phyloP scores from a whole-genome alignment of 768 basidiomycete species.

The Leccinum longicurvipes region DNA sequence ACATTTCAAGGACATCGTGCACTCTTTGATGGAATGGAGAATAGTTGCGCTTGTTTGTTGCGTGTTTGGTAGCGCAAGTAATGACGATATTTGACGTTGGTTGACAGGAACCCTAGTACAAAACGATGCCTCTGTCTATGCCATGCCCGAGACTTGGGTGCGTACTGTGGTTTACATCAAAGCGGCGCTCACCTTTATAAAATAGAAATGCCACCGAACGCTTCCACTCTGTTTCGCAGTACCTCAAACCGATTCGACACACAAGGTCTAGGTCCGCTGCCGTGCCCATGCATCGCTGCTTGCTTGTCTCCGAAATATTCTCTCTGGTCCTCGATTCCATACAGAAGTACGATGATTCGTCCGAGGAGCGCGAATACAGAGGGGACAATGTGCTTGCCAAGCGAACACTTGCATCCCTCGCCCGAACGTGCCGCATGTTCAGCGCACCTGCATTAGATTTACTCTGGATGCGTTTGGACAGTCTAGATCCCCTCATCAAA shows the following conservation, averaged over 20 bases:
- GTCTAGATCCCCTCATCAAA: slow-evolving; percentile 15
- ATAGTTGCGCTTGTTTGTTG: no score
- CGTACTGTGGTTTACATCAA: not conserved
- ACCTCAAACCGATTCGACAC: not conserved
- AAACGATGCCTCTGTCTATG: not conserved
- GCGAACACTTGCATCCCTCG: slow-evolving; percentile 15
- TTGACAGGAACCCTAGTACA: no score
- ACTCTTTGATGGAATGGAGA: no score
- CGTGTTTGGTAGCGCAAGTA: no score
- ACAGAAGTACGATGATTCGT: not conserved
- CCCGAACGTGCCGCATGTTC: slow-evolving; percentile 19
- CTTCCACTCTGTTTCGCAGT: not conserved
- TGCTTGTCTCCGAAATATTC: slow-evolving; percentile 12
- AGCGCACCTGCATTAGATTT: slow-evolving; percentile 17
- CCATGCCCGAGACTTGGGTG: not conserved
- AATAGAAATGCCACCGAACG: not conserved
- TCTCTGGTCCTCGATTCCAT: slow-evolving; percentile 11
- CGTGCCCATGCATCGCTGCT: slow-evolving; percentile 8
- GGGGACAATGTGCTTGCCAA: not conserved
- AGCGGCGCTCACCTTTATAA: no score
- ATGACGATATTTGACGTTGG: no score
- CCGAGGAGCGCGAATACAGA: not conserved
- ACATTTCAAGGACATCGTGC: no score
- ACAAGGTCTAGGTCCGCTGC: not conserved
- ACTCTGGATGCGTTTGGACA: slow-evolving; percentile 19